Conservation (phyloP, 2,329 filamentous ascomycete species). For the Podosphaera xanthii region DNA sequence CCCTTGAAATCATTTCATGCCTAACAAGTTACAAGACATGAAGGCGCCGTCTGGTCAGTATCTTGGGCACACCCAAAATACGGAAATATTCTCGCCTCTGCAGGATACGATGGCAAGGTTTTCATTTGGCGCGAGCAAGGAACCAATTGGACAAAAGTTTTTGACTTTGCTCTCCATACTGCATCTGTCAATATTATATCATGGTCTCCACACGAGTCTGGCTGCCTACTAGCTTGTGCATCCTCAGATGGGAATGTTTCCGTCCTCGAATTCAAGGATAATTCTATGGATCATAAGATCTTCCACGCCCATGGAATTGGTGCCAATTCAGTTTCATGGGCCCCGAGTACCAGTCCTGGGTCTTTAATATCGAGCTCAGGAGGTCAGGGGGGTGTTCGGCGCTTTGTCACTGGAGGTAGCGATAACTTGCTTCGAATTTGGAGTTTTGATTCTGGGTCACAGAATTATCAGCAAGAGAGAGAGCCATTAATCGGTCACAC, state of each 20-base stretch:
- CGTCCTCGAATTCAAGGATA: conserved; percentile 92
- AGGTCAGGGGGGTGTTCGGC: conserved; percentile 39
- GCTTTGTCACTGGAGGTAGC: conserved; percentile 85
- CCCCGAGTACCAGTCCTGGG: conserved; percentile 62
- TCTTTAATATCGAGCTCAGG: conserved; percentile 56
- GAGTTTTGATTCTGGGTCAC: conserved; percentile 46
- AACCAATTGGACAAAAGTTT: conserved; percentile 61
- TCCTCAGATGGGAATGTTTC: conserved; percentile 84
- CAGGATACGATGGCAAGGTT: conserved; percentile 92
- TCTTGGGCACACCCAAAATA: conserved; percentile 98
- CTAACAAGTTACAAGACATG: conserved; percentile 38
- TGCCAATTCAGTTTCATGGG: conserved; percentile 92
- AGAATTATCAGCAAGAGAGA: conserved; percentile 37
- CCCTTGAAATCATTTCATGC: too few species aligned
- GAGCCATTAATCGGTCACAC: conserved; percentile 56
- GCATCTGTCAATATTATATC: conserved; percentile 91
- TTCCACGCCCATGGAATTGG: conserved; percentile 85
- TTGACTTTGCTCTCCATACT: conserved; percentile 83
- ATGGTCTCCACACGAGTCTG: conserved; percentile 92
- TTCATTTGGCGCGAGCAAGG: conserved; percentile 88
- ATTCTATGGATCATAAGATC: conserved; percentile 70
- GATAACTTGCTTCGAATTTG: conserved; percentile 91
- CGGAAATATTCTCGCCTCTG: conserved; percentile 88
- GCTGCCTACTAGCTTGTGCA: conserved; percentile 83
- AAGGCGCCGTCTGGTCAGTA: conserved; percentile 93